Percentiles rank a stretch among this genome's conserved stretches.
Conservation (phyloP, 768 basidiomycete genomes). For the Termitomyces sp. region DNA sequence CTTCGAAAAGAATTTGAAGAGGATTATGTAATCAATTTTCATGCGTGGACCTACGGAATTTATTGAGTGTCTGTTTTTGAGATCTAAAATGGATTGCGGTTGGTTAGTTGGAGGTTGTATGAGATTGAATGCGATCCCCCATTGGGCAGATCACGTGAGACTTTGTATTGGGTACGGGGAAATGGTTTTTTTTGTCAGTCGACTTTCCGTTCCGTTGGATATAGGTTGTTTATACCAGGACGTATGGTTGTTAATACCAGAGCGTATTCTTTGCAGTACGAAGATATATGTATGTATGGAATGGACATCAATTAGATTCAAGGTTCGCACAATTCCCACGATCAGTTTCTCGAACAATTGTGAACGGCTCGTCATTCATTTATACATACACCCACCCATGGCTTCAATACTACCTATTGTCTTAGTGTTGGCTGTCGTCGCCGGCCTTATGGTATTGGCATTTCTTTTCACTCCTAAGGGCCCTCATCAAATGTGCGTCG, state of each 20-base stretch:
- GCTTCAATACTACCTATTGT: conserved; percentile 65
- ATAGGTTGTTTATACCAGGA: too few species aligned
- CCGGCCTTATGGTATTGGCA: conserved; percentile 56
- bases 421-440: conserved; percentile 57
- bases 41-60: neutral
- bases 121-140: too few species aligned
- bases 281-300: too few species aligned
- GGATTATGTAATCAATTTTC: neutral
- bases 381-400: conserved; percentile 35
- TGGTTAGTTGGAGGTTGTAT: too few species aligned
- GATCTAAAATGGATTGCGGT: too few species aligned
- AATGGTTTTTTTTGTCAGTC: too few species aligned
- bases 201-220: too few species aligned
- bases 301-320: too few species aligned
- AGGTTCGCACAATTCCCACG: neutral
- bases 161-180: too few species aligned
- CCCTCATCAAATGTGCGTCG: conserved; percentile 79
- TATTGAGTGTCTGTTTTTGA: neutral
- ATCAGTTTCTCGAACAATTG: neutral
- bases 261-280: too few species aligned
- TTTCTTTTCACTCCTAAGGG: conserved; percentile 81
- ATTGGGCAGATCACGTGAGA: too few species aligned
- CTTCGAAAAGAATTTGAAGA: neutral
- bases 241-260: too few species aligned
- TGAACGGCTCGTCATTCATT: neutral